Conservation (phyloP, 768 basidiomycete genomes). For the Termitomyces sp. region DNA sequence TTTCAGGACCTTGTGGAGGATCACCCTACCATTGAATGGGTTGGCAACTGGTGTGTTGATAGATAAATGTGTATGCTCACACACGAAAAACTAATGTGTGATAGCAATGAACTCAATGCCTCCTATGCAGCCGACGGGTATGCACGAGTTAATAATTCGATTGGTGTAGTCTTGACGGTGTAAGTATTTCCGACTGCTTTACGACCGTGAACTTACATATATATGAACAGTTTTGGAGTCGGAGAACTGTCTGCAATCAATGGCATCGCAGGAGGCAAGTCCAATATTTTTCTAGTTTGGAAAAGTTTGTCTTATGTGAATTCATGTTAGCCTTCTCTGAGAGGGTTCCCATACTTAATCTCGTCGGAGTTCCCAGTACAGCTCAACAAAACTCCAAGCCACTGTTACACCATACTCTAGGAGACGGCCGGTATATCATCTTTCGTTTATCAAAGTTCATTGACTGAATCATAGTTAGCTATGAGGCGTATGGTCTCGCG, state of each 20-base stretch:
- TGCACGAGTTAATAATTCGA: slow-evolving; percentile 76
- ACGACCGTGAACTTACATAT: background rate
- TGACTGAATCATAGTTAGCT: slow-evolving; percentile 35
- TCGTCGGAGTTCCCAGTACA: slow-evolving; percentile 53
- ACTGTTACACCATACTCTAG: slow-evolving; percentile 13
- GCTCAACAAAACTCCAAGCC: slow-evolving; percentile 9
- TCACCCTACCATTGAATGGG: slow-evolving; percentile 74
- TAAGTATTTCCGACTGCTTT: slow-evolving; percentile 22
- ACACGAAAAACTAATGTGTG: background rate
- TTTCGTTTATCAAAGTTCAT: background rate
- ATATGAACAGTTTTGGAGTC: slow-evolving; percentile 70
- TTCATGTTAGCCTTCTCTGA: slow-evolving; percentile 64
- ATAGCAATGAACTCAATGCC: slow-evolving; percentile 80
- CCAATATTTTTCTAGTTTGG: background rate
- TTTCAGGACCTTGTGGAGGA: slow-evolving; percentile 78
- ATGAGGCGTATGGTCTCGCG: slow-evolving; percentile 75
- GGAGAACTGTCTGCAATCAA: slow-evolving; percentile 88
- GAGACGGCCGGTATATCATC: slow-evolving; percentile 9
- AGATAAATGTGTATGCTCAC: background rate
- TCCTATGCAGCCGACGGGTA: slow-evolving; percentile 96
- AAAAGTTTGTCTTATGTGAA: background rate
- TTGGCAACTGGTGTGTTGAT: slow-evolving; percentile 68
- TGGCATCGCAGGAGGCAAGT: slow-evolving; percentile 71
- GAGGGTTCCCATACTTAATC: slow-evolving; percentile 86
- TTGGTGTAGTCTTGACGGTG: slow-evolving; percentile 81